These are phyloP conservation scores for Stephanodiscus minutulus DNA, from an alignment of 108 stramenopile species.

Conservation along the genomic window DNA sequence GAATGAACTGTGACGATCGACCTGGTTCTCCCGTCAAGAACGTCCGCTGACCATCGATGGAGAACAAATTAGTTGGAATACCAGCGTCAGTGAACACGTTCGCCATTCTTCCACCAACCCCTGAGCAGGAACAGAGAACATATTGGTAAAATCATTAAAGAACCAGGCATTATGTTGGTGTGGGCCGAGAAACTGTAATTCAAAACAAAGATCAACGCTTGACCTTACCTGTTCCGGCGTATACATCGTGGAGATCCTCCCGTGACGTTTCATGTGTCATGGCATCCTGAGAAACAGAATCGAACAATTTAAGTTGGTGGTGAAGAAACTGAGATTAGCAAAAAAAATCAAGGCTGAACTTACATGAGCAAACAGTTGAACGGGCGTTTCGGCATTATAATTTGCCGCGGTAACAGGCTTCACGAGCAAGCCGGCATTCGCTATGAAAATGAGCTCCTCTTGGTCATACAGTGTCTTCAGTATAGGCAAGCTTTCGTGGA, in stretches of 20 bases:
- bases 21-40: conserved; percentile 36
- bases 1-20: conserved; percentile 15
- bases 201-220: background rate
- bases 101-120: conserved; percentile 56
- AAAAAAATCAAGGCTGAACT: background rate
- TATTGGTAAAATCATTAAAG: background rate
- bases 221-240: conserved; percentile 42
- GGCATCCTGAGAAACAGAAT: conserved; percentile 16
- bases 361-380: conserved; percentile 61
- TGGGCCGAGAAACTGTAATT: background rate
- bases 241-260: conserved; percentile 43
- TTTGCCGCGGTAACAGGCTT: conserved; percentile 44
- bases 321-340: background rate
- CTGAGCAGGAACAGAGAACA: conserved; percentile 7
- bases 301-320: background rate
- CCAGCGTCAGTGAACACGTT: conserved; percentile 35
- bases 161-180: background rate
- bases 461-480: conserved; percentile 47
- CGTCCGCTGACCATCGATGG: conserved; percentile 39
- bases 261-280: conserved; percentile 43
- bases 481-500: conserved; percentile 43
- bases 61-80: conserved; percentile 34
- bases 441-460: conserved; percentile 41
- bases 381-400: conserved; percentile 35
- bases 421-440: conserved; percentile 52